These are phyloP conservation scores for Geum urbanum DNA, from an alignment of 306 rosid species.

Conservation along the genomic window DNA sequence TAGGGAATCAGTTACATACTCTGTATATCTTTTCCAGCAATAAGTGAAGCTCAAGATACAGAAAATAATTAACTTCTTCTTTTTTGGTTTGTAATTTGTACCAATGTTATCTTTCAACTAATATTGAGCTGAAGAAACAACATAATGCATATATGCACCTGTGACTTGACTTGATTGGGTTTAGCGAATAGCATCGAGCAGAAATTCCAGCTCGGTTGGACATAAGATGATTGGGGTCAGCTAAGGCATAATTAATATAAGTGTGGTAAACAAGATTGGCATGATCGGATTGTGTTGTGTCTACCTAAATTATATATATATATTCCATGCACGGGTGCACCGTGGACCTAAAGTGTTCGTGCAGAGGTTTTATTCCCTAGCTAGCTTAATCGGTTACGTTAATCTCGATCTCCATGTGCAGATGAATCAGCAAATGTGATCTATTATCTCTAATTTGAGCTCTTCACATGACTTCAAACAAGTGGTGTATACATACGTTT, in stretches of 20 bases:
- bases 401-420: too few species aligned
- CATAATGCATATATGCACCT: background rate
- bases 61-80: background rate
- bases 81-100: background rate
- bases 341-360: too few species aligned
- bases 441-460: too few species aligned
- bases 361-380: too few species aligned
- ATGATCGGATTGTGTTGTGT: background rate
- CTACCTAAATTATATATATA: background rate
- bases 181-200: background rate
- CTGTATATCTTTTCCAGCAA: constrained; percentile 3
- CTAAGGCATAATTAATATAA: background rate
- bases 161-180: background rate
- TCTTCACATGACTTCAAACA: too few species aligned
- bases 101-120: too few species aligned
- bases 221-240: background rate
- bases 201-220: background rate
- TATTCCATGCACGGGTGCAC: background rate
- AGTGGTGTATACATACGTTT: too few species aligned
- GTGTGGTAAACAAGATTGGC: background rate
- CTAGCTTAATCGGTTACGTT: too few species aligned
- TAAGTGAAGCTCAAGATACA: background rate
- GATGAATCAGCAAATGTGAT: too few species aligned
- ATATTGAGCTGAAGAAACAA: background rate
- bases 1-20: background rate